phyloP scores from a whole-genome alignment of 1,284 basidiomycete species.

The Bondarzewia mesenterica region DNA sequence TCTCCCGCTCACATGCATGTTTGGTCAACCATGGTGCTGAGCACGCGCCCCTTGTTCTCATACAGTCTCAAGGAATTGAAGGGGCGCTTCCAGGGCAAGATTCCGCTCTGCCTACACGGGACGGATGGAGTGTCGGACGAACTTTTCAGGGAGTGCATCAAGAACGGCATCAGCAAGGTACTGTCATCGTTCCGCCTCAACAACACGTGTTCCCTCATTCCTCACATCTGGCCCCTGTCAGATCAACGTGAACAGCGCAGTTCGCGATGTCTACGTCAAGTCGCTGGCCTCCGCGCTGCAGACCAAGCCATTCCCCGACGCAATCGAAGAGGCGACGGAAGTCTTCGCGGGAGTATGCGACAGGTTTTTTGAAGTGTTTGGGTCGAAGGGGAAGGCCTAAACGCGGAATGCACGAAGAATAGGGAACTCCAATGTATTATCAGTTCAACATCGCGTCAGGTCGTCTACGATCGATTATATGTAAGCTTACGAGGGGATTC shows the following conservation, averaged over 20 bases:
- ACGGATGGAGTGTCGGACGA: slow-evolving; percentile 37
- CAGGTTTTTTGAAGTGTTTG: slow-evolving; percentile 34
- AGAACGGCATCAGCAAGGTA: slow-evolving; percentile 38
- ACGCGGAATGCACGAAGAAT: not conserved
- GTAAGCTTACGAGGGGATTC: not conserved
- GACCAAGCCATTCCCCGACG: slow-evolving; percentile 36
- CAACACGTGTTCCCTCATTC: not conserved
- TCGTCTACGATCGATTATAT: not conserved
- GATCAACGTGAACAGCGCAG: slow-evolving; percentile 44
- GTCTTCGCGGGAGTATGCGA: slow-evolving; percentile 33
- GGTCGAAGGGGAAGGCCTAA: slow-evolving; percentile 32
- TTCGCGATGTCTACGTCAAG: slow-evolving; percentile 35
- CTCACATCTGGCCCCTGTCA: slow-evolving; percentile 10
- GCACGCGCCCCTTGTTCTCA: not conserved
- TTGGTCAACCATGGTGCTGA: not conserved
- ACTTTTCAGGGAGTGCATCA: slow-evolving; percentile 36
- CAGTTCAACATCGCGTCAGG: not conserved
- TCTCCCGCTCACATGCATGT: not conserved
- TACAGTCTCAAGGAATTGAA: slow-evolving; percentile 29
- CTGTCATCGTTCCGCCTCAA: not conserved
- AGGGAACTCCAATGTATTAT: not conserved
- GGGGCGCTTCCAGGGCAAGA: slow-evolving; percentile 25
- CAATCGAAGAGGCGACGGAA: slow-evolving; percentile 37
- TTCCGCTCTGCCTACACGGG: slow-evolving; percentile 37
- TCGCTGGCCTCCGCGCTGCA: slow-evolving; percentile 24